These are phyloP conservation scores for Leucocoprinus leucothites DNA, from an alignment of 768 basidiomycete species.

Conservation along the genomic window DNA sequence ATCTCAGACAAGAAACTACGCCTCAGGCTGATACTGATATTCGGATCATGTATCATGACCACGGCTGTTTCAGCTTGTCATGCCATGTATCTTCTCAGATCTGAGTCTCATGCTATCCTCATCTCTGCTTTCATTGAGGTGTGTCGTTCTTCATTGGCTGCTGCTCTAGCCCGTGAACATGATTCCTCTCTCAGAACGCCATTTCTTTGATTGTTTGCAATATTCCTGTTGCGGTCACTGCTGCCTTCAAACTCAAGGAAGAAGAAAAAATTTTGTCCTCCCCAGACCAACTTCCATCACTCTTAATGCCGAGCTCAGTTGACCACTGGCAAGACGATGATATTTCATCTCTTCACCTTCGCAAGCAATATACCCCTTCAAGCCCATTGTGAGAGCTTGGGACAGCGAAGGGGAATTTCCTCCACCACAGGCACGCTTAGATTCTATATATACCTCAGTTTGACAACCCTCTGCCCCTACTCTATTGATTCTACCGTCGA, in stretches of 20 bases:
- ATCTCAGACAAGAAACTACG: constrained; percentile 16
- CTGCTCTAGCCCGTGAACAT: neutral
- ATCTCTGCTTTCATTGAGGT: constrained; percentile 44
- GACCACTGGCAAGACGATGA: no score
- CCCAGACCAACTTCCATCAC: no score
- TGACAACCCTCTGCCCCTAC: no score
- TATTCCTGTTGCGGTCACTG: neutral
- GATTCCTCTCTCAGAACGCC: neutral
- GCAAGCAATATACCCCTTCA: no score
- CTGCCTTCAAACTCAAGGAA: neutral
- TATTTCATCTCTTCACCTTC: no score
- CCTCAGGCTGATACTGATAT: constrained; percentile 13
- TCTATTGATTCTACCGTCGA: no score
- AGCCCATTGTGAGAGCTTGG: no score
- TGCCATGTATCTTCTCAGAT: constrained; percentile 16
- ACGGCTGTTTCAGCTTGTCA: constrained; percentile 44
- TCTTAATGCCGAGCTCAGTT: no score
- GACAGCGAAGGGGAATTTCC: no score
- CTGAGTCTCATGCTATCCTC: constrained; percentile 18
- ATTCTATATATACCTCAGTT: no score
- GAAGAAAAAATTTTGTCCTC: no score
- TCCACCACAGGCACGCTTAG: no score
- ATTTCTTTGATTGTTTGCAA: neutral
- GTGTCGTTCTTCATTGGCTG: neutral
- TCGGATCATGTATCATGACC: constrained; percentile 30